These are phyloP conservation scores for Fagopyrum tataricum DNA, from an alignment of 148 eudicot species.

Conservation along the genomic window DNA sequence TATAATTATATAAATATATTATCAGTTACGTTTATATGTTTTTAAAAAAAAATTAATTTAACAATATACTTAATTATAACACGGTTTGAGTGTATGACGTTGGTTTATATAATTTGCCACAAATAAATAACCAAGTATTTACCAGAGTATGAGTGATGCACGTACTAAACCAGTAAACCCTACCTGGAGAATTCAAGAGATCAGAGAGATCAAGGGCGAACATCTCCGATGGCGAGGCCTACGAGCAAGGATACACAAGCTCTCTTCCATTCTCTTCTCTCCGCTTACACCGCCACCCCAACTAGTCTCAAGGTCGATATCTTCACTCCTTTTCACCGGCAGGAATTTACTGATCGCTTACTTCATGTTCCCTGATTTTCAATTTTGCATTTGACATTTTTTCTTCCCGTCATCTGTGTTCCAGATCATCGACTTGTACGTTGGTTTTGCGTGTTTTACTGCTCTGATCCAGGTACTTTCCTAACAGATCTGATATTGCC, in stretches of 20 bases:
- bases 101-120: background rate
- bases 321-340: constrained; percentile 3
- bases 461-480: constrained; percentile 71
- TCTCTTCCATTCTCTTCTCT: constrained; percentile 63
- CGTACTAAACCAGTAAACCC: constrained; percentile 6
- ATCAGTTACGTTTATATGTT: too few relatives aligned
- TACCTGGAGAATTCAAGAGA: constrained; percentile 1
- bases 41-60: too few relatives aligned
- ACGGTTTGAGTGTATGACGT: too few relatives aligned
- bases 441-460: constrained; percentile 55
- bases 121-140: background rate
- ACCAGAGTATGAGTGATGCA: background rate
- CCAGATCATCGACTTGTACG: constrained; percentile 81
- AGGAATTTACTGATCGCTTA: background rate
- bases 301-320: constrained; percentile 60
- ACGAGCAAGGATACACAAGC: constrained; percentile 76
- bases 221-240: constrained; percentile 54
- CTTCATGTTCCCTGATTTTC: background rate
- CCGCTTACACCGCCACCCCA: constrained; percentile 72
- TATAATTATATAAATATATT: too few relatives aligned
- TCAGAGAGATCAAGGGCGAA: constrained; percentile 18
- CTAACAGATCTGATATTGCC: background rate
- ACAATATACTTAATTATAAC: too few relatives aligned
- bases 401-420: background rate
- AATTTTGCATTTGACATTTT: background rate